Base-by-base conservation (phyloP, 2,329 filamentous ascomycete species). In the Phaeosphaeriaceae sp. region DNA sequence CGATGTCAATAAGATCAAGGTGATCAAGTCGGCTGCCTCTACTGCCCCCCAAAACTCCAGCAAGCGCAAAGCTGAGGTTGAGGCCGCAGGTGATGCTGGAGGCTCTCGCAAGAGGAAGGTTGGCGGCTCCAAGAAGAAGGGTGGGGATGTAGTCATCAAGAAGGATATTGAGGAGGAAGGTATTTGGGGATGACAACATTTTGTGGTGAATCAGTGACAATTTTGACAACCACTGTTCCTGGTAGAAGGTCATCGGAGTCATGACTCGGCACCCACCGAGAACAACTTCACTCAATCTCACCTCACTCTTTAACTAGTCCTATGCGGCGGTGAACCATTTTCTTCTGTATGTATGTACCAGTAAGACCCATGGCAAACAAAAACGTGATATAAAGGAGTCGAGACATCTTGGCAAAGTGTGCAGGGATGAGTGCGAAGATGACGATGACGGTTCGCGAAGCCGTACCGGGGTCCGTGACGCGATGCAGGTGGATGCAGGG, bases 1-100 rank as follows among this genome's bases (percentile, higher is more conserved):
- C 23, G 63, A 68, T 6, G 58, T 69, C 1, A 50, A 52, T 18
- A 63, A 60, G 52, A 50, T 61, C 54, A 55, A 57, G 50, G 41
- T 47, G 33, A 45, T 48, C 11, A 32, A 46, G 11, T 38, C 52
- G n/a, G n/a, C n/a, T n/a, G n/a, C n/a, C n/a, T n/a, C n/a, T n/a
- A n/a, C n/a, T n/a, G n/a, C n/a, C n/a, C n/a, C 35, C 50, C 26
- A 58, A 58, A 33, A 48, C 52, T 4, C 49, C 56, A 52, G 52
- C 2, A 67, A 66, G 54, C 57, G 61, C 35, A 61, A 58, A 52
- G 29, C 45, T 28, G 60, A 62, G 48, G 41, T 15, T 7, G 41
- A 44, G 4, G 41, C 17, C 2, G 37, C 49, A 6, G 40, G 8
- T 6, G 42, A 55, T 11, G 21, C 12, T 5, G 50, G 56, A 3